These are phyloP conservation scores for Cantharellus anzutake DNA, from an alignment of 768 basidiomycete species.

Conservation along the genomic window DNA sequence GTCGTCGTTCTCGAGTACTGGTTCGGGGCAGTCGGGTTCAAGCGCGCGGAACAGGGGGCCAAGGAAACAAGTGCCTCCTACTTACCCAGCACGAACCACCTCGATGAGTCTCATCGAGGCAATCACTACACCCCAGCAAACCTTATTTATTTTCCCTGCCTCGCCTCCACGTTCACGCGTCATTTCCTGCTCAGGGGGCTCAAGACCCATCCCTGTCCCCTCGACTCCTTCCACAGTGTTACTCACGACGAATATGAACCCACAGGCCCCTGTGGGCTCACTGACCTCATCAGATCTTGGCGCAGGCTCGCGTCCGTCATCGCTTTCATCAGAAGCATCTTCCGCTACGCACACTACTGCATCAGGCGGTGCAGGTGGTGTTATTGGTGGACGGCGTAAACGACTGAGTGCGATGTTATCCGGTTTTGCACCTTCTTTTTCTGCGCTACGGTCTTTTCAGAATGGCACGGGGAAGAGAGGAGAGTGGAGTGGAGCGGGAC, in stretches of 20 bases:
- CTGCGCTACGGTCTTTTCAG: background rate
- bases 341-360: background rate
- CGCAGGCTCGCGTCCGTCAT: constrained; percentile 38
- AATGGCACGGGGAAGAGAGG: background rate
- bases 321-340: constrained; percentile 34
- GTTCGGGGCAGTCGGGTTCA: background rate
- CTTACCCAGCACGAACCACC: constrained; percentile 1
- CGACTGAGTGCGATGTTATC: background rate
- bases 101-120: constrained; percentile 7
- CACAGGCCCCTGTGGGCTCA: too few relatives aligned
- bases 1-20: background rate
- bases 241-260: constrained; percentile 20
- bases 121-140: constrained; percentile 40
- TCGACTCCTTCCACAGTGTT: constrained; percentile 66
- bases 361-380: background rate
- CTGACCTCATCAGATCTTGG: background rate
- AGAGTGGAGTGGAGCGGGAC: constrained; percentile 21
- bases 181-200: constrained; percentile 18
- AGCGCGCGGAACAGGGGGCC: background rate
- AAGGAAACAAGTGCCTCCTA: background rate
- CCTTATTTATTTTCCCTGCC: constrained; percentile 72
- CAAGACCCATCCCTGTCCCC: constrained; percentile 9
- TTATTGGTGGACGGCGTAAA: background rate
- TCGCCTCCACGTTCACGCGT: constrained; percentile 27
- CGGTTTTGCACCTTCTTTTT: background rate